A percentile compares a stretch with the other conserved stretches of the same genome.
These are phyloP conservation scores for Aspergillus carbonarius DNA, from an alignment of 2,329 filamentous ascomycete genomes.

Conservation along the genomic window DNA sequence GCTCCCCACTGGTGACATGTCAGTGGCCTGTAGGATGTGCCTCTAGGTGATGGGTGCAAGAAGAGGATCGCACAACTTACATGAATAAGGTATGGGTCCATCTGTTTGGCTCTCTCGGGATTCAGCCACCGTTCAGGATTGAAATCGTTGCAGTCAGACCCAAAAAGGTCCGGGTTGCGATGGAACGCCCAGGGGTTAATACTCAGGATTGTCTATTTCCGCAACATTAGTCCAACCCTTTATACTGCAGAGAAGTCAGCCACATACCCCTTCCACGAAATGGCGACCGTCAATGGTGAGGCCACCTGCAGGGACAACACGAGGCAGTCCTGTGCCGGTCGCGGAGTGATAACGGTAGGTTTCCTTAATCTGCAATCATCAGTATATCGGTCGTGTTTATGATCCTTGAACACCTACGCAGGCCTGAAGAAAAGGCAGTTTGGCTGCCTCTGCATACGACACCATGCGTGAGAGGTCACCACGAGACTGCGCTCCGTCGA, in stretches of 20 bases:
- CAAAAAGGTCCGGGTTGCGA: slow-evolving; percentile 21
- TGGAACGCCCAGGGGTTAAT: slow-evolving; percentile 36
- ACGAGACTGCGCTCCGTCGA: slow-evolving; percentile 21
- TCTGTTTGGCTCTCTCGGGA: slow-evolving; percentile 3
- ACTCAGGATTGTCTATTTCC: slow-evolving; percentile 22
- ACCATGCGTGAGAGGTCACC: slow-evolving; percentile 23
- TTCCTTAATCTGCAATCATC: slow-evolving; percentile 35
- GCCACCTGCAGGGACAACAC: slow-evolving; percentile 31
- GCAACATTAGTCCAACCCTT: not conserved
- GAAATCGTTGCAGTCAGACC: slow-evolving; percentile 23
- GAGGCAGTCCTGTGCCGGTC: slow-evolving; percentile 30
- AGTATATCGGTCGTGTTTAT: not conserved
- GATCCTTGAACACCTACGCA: slow-evolving; percentile 23
- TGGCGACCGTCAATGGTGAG: slow-evolving; percentile 31
- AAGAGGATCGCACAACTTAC: not conserved
- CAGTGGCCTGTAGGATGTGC: too few species aligned
- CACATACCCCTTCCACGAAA: slow-evolving; percentile 28
- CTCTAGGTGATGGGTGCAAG: too few species aligned
- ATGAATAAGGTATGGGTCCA: slow-evolving; percentile 11
- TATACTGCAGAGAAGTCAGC: not conserved
- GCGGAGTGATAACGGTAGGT: slow-evolving; percentile 36
- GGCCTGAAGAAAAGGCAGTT: slow-evolving; percentile 38
- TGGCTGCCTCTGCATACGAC: slow-evolving; percentile 29
- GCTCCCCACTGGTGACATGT: slow-evolving; percentile 30
- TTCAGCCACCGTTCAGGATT: slow-evolving; percentile 29